These are phyloP conservation scores for Boletus fagicola DNA, from an alignment of 768 basidiomycete genomes.

Conservation along the genomic window DNA sequence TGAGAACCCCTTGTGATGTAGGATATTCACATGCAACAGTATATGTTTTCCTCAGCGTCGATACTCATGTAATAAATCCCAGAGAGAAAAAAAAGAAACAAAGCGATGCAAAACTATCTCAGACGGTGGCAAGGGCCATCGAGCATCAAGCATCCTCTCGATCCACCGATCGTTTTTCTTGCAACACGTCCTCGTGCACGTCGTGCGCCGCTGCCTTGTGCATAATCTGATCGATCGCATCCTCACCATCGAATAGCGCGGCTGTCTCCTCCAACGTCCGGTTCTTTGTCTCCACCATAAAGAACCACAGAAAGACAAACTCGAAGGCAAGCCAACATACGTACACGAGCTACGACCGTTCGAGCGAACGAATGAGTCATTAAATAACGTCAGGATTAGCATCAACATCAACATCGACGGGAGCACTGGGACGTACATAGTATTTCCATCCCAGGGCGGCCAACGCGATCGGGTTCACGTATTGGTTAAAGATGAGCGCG, in stretches of 20 bases:
- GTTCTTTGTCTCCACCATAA: slow-evolving; percentile 24
- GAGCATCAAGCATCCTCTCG: not conserved
- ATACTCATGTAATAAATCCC: not conserved
- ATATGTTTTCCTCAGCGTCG: not conserved
- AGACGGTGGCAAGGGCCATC: no score
- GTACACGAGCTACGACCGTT: slow-evolving; percentile 17
- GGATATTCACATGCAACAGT: not conserved
- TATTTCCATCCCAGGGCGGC: slow-evolving; percentile 52
- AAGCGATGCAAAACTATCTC: not conserved
- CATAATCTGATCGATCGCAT: slow-evolving; percentile 18
- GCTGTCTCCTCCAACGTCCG: slow-evolving; percentile 73
- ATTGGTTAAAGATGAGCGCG: slow-evolving; percentile 74
- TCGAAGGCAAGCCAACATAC: slow-evolving; percentile 21
- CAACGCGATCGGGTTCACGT: slow-evolving; percentile 76
- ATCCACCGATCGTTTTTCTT: slow-evolving; percentile 9
- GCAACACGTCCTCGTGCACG: not conserved
- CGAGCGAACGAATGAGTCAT: not conserved
- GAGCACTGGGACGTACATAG: slow-evolving; percentile 13
- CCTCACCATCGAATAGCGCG: slow-evolving; percentile 66
- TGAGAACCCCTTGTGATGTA: not conserved
- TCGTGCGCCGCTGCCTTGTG: slow-evolving; percentile 10
- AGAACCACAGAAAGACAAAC: slow-evolving; percentile 14
- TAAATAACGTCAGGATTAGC: no score
- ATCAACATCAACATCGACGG: not conserved
- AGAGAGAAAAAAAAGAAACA: no score